Evolutionary conservation across 176 grass and related monocot genomes (phyloP), one percentile per base, ranked within the genome.

Genomic region (Oryza punctata): DNA sequence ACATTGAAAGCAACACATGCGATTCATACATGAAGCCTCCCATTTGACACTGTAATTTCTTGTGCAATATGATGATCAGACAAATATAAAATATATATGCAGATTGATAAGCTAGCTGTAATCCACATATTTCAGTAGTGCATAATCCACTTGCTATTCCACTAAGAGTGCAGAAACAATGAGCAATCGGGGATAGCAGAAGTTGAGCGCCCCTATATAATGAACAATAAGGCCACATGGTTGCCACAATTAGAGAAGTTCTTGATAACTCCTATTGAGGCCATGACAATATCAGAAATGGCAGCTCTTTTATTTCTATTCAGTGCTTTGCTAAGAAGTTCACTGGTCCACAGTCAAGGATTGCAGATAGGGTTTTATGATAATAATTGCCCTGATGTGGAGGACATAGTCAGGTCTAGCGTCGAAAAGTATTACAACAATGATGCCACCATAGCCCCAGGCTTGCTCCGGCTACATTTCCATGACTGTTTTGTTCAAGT

Each of bases 401-500:
- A 97, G 86, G 81, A 94, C 43, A 89, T 89, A 1, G 92, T 94
- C 37, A 90, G 85, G 38, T 92, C 92, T 10, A 87, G 81, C 0
- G 88, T 97, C 23, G 86, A 88, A 46, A 90, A 92, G 75, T 88
- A 91, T 32, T 97, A 87, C 84, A 85, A 89, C 52, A 80, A 25
- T 0, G 92, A 92, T 54, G 65, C 84, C 52, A 92, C 92, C 43
- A 71, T 92, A 24, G 92, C 94, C 38, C 92, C 94, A 1, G 84
- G 76, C 70, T 66, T 97, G 84, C 87, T 97, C 61, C 87, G 92
- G 78, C 86, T 97, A 12, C 95, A 97, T 73, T 97, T 97, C 72
- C 94, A 97, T 13, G 92, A 97, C 75, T 97, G 94, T 33, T 97
- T 97, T 50, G 88, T 97, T 81, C 95, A 92, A 74, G 95, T 94